phyloP scores from a whole-genome alignment of 2,329 filamentous ascomycete species.

The Coniochaeta sp. region DNA sequence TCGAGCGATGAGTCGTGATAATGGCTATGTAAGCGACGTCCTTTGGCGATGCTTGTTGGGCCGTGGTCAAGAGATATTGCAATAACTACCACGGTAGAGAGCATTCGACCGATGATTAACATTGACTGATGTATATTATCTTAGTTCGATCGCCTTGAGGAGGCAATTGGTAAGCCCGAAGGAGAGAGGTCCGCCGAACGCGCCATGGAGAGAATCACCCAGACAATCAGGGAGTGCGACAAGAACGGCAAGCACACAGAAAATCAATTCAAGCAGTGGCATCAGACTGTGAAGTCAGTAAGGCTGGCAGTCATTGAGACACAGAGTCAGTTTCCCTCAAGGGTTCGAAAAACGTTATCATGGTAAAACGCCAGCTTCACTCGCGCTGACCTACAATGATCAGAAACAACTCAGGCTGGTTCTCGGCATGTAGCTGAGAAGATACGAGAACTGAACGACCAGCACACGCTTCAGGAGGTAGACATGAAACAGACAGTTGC shows the following conservation, averaged over 20 bases:
- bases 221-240: neutral
- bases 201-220: neutral
- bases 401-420: neutral
- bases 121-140: neutral
- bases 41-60: no score
- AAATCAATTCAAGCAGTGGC: neutral
- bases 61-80: no score
- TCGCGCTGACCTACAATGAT: neutral
- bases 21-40: neutral
- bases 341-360: neutral
- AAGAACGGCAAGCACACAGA: neutral
- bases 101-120: no score
- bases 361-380: neutral
- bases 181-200: neutral
- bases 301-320: neutral
- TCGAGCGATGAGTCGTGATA: neutral
- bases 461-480: neutral
- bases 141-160: neutral
- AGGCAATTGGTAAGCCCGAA: neutral
- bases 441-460: neutral
- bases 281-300: neutral
- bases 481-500: neutral
- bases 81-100: no score
- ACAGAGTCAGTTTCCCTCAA: neutral
- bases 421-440: neutral